Base-by-base conservation (phyloP, 495 filamentous ascomycete genomes). In the Pseudoneurospora amorphoporcata region DNA sequence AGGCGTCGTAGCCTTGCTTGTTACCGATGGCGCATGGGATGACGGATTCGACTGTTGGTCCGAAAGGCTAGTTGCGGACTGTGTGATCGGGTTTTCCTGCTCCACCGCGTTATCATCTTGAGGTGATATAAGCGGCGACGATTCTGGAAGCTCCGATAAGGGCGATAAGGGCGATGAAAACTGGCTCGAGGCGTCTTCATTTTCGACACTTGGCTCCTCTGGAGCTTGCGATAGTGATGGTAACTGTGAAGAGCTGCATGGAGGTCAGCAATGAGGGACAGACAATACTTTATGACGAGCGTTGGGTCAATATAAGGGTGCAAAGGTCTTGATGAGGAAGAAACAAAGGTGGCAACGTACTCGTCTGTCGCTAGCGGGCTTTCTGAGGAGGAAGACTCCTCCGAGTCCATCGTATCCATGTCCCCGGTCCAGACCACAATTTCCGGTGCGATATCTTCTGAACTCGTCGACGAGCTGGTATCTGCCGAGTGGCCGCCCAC, bases 1-100 rank as follows among this genome's bases (percentile, higher is more conserved):
- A 17, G 87, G 87, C 61, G 87, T 88, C 23, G 87, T 88, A 68
- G 84, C 86, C 79, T 88, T 88, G 77, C 87, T 88, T 69, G 86
- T 87, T 23, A 79, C 75, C 19, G 83, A 83, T 3, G 81, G 80
- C n/a, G 82, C 80, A 12, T 75, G 72, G 6, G 86, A 86, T 45
- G 83, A 84, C 17, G 79, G 72, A 19, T 87, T 85, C 39, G 84
- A 87, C 14, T 79, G 77, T 7, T 65, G 53, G 29, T 85, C 83
- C 73, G 83, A 81, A 42, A 78, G 39, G 39, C 74, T 73, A 10
- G 78, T 79, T 4, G 71, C 69, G 42, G 80, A 79, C 38, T 80
- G 81, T 68, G 75, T 75, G 73, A 81, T 75, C 35, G 79, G 77
- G 38, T 76, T 75, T 65, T 35, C 19, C 23, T 29, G 39, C 16